Evolutionary conservation across 805 yeast species (phyloP).

Genomic region (Jamesozyma gamospora): DNA sequence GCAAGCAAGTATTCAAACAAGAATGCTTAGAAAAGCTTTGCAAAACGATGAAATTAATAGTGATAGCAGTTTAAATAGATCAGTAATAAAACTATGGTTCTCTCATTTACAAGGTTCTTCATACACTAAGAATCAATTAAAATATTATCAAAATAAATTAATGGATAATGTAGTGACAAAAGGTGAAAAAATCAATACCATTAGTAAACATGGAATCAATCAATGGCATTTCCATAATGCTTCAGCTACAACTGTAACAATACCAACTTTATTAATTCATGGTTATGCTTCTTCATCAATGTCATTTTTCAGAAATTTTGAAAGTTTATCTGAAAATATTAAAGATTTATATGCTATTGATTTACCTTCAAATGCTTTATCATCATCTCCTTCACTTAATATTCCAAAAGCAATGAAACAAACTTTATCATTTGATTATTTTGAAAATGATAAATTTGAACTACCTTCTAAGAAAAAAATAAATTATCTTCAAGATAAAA

Average conservation of each 20-base stretch:
- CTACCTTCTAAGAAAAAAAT: neutral
- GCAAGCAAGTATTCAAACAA: neutral
- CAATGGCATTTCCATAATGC: slow-evolving; percentile 28
- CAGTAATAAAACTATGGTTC: neutral
- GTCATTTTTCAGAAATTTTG: slow-evolving; percentile 64
- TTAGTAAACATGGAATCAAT: slow-evolving; percentile 19
- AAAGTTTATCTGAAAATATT: slow-evolving; percentile 35
- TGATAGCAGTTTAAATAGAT: neutral
- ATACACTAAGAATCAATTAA: slow-evolving; percentile 5
- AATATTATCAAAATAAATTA: slow-evolving; percentile 15
- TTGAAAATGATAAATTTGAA: neutral
- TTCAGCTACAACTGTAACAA: slow-evolving; percentile 11
- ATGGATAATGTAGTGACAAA: slow-evolving; percentile 11
- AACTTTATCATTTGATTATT: neutral
- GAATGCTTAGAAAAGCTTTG: neutral
- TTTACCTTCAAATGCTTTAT: slow-evolving; percentile 60
- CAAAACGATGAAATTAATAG: too few relatives aligned
- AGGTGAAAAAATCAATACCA: slow-evolving; percentile 12
- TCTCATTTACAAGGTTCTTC: neutral
- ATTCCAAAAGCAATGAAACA: neutral
- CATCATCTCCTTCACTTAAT: slow-evolving; percentile 36
- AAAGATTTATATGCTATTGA: slow-evolving; percentile 62
- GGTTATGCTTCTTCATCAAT: slow-evolving; percentile 93
- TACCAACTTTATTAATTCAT: slow-evolving; percentile 55
- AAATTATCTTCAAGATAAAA: slow-evolving; percentile 7